Evolutionary conservation across 768 basidiomycete species (phyloP).

Genomic region (Kwoniella botswanensis): DNA sequence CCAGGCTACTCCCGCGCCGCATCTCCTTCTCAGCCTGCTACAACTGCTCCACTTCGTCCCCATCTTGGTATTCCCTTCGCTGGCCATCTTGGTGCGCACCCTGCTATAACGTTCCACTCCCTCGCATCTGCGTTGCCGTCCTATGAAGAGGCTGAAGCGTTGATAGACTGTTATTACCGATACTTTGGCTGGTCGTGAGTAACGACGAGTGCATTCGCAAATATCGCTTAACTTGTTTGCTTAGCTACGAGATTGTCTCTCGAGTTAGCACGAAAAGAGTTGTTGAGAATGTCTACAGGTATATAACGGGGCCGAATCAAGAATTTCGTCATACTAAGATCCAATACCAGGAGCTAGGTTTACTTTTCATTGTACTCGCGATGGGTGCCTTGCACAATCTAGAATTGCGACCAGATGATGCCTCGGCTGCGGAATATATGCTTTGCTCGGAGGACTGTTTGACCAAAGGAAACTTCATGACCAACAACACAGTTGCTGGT

Average conservation of each 20-base stretch:
- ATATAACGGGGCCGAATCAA: background rate
- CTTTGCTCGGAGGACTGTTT: conserved; percentile 22
- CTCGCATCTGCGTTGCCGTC: conserved; percentile 17
- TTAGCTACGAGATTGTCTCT: conserved; percentile 29
- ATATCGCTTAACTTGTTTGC: too few relatives aligned
- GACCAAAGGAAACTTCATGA: conserved; percentile 28
- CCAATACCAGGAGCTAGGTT: conserved; percentile 20
- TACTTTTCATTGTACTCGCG: conserved; percentile 31
- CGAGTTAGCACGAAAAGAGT: conserved; percentile 1
- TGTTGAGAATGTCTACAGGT: conserved; percentile 5
- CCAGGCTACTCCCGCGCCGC: conserved; percentile 6
- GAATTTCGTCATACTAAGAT: conserved; percentile 1
- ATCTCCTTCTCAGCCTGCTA: background rate
- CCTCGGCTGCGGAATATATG: conserved; percentile 15
- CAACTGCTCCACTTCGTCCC: conserved; percentile 1
- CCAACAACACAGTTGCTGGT: conserved; percentile 26
- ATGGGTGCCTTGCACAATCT: conserved; percentile 35
- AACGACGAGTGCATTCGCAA: background rate
- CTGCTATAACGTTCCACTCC: background rate
- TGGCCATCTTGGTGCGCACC: background rate
- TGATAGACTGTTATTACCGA: conserved; percentile 28
- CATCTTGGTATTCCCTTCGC: conserved; percentile 13
- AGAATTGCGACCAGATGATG: conserved; percentile 27
- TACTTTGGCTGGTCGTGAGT: conserved; percentile 40
- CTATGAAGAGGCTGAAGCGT: conserved; percentile 21